Conservation (phyloP, 2,329 filamentous ascomycete genomes). For the Fonsecaea pugnacius region DNA sequence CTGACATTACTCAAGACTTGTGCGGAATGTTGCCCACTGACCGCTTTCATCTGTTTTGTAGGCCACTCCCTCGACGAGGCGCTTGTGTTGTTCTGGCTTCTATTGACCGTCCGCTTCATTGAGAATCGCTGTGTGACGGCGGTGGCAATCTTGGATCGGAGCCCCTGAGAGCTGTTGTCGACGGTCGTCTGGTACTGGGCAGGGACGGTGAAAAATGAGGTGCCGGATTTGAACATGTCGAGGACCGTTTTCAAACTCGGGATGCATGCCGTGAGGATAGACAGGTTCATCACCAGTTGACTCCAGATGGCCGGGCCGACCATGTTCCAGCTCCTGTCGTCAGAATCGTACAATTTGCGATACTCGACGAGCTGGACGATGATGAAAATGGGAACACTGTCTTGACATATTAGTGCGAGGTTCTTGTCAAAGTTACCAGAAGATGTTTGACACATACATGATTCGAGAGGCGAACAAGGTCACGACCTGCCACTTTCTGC, state of each 20-base stretch:
- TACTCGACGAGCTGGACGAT: constrained; percentile 24
- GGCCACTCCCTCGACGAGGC: not conserved
- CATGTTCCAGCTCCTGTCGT: constrained; percentile 30
- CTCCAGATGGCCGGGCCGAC: constrained; percentile 35
- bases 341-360: constrained; percentile 27
- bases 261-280: constrained; percentile 37
- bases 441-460: constrained; percentile 28
- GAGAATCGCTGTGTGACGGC: not conserved
- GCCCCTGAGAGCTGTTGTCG: not conserved
- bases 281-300: constrained; percentile 29
- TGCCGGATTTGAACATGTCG: constrained; percentile 33
- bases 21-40: constrained; percentile 2
- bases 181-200: not conserved
- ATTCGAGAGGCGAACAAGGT: constrained; percentile 35
- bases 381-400: constrained; percentile 32
- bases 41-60: not conserved
- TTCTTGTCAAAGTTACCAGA: not conserved
- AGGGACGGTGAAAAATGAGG: constrained; percentile 20
- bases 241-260: constrained; percentile 33
- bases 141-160: not conserved
- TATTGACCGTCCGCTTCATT: not conserved
- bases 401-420: not conserved
- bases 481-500: constrained; percentile 28
- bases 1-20: too few species aligned
- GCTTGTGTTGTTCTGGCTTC: not conserved